Conservation (phyloP, 1,284 basidiomycete genomes). For the Leccinum pachyderme region DNA sequence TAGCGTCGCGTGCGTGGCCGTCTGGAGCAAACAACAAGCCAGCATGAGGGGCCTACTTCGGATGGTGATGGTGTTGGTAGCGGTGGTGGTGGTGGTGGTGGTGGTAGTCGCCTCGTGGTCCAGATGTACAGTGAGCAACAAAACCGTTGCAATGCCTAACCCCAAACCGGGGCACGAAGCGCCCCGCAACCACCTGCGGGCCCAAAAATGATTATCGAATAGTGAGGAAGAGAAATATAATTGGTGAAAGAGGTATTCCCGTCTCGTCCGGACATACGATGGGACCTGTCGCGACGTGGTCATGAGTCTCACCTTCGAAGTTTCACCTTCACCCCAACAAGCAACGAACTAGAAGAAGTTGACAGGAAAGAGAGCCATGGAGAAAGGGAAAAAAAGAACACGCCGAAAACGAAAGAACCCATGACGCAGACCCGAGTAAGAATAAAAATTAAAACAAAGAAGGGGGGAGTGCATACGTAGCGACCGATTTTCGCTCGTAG, state of each 20-base stretch:
- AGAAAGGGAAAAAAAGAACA: not conserved
- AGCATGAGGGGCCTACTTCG: not conserved
- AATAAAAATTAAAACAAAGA: not conserved
- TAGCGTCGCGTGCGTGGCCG: not conserved
- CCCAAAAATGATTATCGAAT: not conserved
- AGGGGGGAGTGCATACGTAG: not conserved
- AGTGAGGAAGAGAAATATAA: not conserved
- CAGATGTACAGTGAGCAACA: not conserved
- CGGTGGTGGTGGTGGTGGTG: not conserved
- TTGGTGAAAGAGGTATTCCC: not conserved
- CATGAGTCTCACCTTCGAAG: not conserved
- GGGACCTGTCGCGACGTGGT: not conserved
- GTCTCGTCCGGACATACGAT: not conserved
- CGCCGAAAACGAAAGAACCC: not conserved
- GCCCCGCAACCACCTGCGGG: not conserved
- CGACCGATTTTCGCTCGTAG: not conserved
- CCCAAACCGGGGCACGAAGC: too few species aligned
- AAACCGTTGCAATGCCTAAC: too few species aligned
- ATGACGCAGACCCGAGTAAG: not conserved
- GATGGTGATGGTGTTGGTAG: not conserved
- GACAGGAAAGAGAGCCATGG: not conserved
- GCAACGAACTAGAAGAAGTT: not conserved
- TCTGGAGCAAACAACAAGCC: not conserved
- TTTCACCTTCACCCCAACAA: not conserved
- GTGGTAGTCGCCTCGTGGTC: not conserved